A percentile compares a stretch with the other conserved stretches of the same genome.
Evolutionary conservation across 1,284 basidiomycete genomes (phyloP).

Genomic region (Rhodotorula sp.): DNA sequence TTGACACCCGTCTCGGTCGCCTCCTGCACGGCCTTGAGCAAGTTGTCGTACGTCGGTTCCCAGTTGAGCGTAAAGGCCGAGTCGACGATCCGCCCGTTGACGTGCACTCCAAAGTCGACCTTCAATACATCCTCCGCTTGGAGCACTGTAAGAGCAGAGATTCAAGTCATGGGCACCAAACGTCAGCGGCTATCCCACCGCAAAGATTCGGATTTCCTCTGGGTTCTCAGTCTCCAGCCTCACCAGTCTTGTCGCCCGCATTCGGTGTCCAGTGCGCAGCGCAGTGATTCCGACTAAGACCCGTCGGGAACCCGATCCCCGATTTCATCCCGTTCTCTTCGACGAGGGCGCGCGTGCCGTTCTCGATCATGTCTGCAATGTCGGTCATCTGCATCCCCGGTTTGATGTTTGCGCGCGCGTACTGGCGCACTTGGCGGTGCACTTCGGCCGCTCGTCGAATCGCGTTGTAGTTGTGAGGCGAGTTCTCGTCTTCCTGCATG

Average conservation of each 20-base stretch:
- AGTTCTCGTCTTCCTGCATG: slow-evolving; percentile 66
- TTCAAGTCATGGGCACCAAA: no score
- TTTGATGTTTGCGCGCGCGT: slow-evolving; percentile 77
- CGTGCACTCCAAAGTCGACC: slow-evolving; percentile 96
- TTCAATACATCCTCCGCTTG: slow-evolving; percentile 85
- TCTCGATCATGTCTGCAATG: slow-evolving; percentile 90
- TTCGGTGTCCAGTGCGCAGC: slow-evolving; percentile 98
- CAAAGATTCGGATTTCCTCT: no score
- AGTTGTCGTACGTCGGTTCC: slow-evolving; percentile 83
- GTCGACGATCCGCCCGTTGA: slow-evolving; percentile 88
- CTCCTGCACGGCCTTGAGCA: slow-evolving; percentile 87
- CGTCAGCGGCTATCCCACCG: no score
- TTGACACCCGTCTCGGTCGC: slow-evolving; percentile 88
- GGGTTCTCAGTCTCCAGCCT: slow-evolving; percentile 38
- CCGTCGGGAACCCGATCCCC: slow-evolving; percentile 96
- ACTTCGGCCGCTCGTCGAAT: slow-evolving; percentile 92
- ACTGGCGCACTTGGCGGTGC: slow-evolving; percentile 84
- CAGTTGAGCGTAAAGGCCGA: slow-evolving; percentile 92
- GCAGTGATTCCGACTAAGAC: slow-evolving; percentile 83
- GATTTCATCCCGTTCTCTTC: slow-evolving; percentile 83
- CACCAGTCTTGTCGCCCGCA: slow-evolving; percentile 82
- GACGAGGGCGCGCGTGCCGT: slow-evolving; percentile 81
- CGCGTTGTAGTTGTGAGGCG: slow-evolving; percentile 63
- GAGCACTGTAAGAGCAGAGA: slow-evolving; percentile 59
- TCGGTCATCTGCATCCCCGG: slow-evolving; percentile 95